Evolutionary conservation across 345 rosid genomes (phyloP), one percentile per base, ranked within the genome.

Genomic region (Diplotaxis tenuifolia): DNA sequence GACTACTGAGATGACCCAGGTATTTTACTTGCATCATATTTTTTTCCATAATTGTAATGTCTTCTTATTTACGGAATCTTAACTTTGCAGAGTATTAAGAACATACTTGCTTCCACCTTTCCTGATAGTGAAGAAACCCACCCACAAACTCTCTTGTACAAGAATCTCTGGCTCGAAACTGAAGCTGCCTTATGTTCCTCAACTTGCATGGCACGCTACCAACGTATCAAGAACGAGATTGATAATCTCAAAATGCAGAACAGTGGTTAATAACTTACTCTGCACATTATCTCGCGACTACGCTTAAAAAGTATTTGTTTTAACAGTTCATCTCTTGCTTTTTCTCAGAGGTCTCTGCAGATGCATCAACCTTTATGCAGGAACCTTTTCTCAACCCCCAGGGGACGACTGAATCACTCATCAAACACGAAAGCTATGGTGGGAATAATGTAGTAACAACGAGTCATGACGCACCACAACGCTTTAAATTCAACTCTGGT

Each of bases 111-210:
- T 53, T 87, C 86, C 70, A 85, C 85, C 83, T 84, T 91, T 55
- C 83, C 74, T 67, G 87, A 73, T 11, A 80, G 74, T 74, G 87
- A 83, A 53, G 95, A 84, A 76, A 9, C 75, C 16, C 80, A 86
- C 19, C 86, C 83, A 7, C 87, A 84, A 74, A 75, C 82, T 74
- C 84, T 82, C 68, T 72, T 94, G 84, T 89, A 84, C 81, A 94
- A 85, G 87, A 94, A 89, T 85, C 83, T 94, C 69, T 94, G 98
- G 98, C 90, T 94, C n/a, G 98, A 89, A 83, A 93, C 98, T 62
- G 98, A 94, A 81, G 97, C 97, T 65, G 81, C 85, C 63, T 80
- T 94, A 67, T 94, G 90, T 78, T 85, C 90, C 64, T 78, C 83
- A 67, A 85, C 84, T 80, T 85, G 80, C 82, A 85, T 76, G 80